These are phyloP conservation scores for Sporothrix brasiliensis DNA, from an alignment of 2,329 filamentous ascomycete species.

Conservation along the genomic window DNA sequence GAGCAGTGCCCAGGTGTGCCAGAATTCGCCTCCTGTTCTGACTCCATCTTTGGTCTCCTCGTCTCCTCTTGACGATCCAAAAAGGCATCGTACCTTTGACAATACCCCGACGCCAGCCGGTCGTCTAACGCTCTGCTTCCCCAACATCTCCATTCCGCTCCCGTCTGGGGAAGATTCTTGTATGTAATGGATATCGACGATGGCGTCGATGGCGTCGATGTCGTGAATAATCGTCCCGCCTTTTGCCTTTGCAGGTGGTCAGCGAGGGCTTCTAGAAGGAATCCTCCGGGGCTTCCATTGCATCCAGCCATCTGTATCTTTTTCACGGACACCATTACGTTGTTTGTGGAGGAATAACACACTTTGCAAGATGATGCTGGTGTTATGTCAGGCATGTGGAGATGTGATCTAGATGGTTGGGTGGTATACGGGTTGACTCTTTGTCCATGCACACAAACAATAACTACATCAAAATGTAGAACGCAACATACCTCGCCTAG, in stretches of 20 bases:
- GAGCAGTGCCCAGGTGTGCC: too few relatives aligned
- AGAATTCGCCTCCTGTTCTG: background rate
- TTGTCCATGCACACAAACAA: background rate
- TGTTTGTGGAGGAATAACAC: too few relatives aligned
- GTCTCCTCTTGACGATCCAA: background rate
- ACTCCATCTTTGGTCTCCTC: background rate
- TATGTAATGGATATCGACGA: constrained; percentile 11
- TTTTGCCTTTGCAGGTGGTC: background rate
- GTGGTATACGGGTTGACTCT: background rate
- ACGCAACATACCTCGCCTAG: background rate
- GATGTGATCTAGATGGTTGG: background rate
- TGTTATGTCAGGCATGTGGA: background rate
- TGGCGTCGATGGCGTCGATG: background rate
- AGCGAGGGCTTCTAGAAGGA: constrained; percentile 15
- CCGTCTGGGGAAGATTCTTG: constrained; percentile 20
- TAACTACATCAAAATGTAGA: background rate
- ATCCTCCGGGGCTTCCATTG: background rate
- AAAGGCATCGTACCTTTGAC: background rate
- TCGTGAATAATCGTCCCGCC: constrained; percentile 5
- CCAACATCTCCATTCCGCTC: background rate
- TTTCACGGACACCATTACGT: background rate
- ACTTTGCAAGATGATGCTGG: background rate
- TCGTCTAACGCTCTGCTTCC: background rate
- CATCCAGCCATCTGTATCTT: background rate
- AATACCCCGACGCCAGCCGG: constrained; percentile 3